Base-by-base conservation (phyloP, 1,139 yeast genomes). In the Yamadazyma atlantica region DNA sequence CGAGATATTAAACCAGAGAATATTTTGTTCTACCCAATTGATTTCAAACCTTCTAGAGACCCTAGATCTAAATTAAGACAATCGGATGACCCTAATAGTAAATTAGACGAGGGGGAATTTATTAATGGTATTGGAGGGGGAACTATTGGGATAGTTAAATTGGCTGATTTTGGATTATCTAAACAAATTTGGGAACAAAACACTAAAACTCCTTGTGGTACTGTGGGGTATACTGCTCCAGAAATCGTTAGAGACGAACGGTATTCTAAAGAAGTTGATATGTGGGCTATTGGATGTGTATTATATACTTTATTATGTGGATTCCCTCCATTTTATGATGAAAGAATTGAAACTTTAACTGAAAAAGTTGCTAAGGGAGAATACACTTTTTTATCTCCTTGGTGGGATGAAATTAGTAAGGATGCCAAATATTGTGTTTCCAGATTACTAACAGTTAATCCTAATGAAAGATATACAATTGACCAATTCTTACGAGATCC, bases 401-500 rank as follows among this genome's bases (percentile, higher is more conserved):
- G 83, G 83, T 78, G 82, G 78, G 82, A 78, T 54, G 83, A 78
- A 54, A 77, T 78, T 28, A 67, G 77, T 17, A 53, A 55, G 19
- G 80, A 62, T 12, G 82, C 82, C 24, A 77, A 75, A 48, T 69
- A 76, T 50, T 81, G 95, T 61, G 96, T 90, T 8, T 61, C 79
- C 4, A 80, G 75, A 51, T 69, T 90, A 40, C 66, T 90, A 38
- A 88, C 95, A 2, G 96, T 89, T 19, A 88, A 89, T 56, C 96
- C 96, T 1, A 63, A 67, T 12, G 69, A 73, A 41, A 73, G 97
- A 48, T 88, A 87, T 58, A 80, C 86, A 5, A 84, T 88, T 44
- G 83, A 82, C 39, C 85, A 89, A 42, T 78, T 90, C 42, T 69
- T 90, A 50, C 69, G 71, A 33, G 97, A 90, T 61, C 96, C 96